Base-by-base conservation (phyloP, 176 grass and related monocot species). In the Lolium rigidum region DNA sequence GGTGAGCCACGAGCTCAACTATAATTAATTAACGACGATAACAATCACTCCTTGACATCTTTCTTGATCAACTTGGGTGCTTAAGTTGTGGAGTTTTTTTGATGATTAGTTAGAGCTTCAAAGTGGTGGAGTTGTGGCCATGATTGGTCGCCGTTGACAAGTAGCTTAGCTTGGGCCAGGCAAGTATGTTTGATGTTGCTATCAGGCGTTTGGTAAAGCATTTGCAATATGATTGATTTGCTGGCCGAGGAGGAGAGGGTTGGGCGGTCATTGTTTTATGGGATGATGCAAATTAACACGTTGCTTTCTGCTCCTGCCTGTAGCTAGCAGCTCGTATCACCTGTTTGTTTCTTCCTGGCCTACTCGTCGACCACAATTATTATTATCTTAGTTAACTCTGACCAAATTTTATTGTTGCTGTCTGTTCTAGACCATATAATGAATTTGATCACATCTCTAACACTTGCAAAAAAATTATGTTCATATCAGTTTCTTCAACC, bases 121-220 rank as follows among this genome's bases (percentile, higher is more conserved):
- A 76, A 11, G 74, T 76, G 74, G 25, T 55, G 48, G 72, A 51
- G 73, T 76, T 75, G 72, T 31, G 73, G 73, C 73, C 18, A 87
- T 76, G 81, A 76, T 75, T 80, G 75, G 75, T 76, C 80, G 75
- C 76, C 75, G 85, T 91, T 84, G 85, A 91, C 89, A 84, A 84
- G 80, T 60, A 61, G 18, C 68, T 76, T 76, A 55, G 48, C 67
- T 16, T 8, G 22, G 12, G 71, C 49, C 15, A 76, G 9, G 74
- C 7, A 50, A 75, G 7, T 35, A 35, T 26, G 72, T 31, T 18
- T 31, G 14, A 28, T 37, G 74, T 76, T 76, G 74, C 11, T 50
- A 50, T 50, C 48, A 12, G 48, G 48, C 48, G 48, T 50, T 50
- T 50, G 48, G 48, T 13, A 50, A 50, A 50, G 48, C 48, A 50